A percentile compares a stretch with the other conserved stretches of the same genome.
Evolutionary conservation across 805 yeast genomes (phyloP).

Genomic region (Hanseniaspora lachancei): DNA sequence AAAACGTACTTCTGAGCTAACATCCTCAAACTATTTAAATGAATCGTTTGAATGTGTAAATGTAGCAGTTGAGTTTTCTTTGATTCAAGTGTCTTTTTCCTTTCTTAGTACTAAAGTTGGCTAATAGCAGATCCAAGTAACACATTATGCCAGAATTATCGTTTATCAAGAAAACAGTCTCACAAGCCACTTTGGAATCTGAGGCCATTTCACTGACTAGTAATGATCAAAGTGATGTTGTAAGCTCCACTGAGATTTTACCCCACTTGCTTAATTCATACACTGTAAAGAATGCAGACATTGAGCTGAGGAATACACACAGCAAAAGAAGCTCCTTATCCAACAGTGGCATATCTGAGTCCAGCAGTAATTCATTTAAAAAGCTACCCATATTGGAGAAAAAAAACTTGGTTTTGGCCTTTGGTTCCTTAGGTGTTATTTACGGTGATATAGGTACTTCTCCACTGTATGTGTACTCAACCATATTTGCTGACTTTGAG

Average conservation of each 20-base stretch:
- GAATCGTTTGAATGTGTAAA: too few relatives aligned
- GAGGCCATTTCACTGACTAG: background rate
- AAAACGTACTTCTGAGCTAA: too few relatives aligned
- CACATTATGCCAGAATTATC: background rate
- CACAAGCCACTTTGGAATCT: background rate
- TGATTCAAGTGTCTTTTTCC: too few relatives aligned
- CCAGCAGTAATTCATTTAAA: background rate
- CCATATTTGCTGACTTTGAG: conserved; percentile 23
- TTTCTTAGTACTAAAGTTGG: too few relatives aligned
- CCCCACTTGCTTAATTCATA: background rate
- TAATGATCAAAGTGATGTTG: background rate
- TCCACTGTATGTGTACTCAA: conserved; percentile 39
- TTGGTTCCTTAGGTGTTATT: conserved; percentile 38
- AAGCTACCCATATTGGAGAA: background rate
- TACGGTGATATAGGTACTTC: conserved; percentile 55
- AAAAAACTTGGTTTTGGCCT: conserved; percentile 15
- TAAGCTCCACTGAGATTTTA: background rate
- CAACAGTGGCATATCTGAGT: background rate
- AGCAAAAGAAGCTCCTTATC: background rate
- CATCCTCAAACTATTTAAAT: too few relatives aligned
- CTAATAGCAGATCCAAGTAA: too few relatives aligned
- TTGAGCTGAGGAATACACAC: background rate
- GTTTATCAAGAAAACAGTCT: background rate
- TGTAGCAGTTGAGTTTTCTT: too few relatives aligned
- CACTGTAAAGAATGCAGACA: background rate